Conservation (phyloP, 225 moss, liverwort and hornwort genomes). For the Climacium dendroides region DNA sequence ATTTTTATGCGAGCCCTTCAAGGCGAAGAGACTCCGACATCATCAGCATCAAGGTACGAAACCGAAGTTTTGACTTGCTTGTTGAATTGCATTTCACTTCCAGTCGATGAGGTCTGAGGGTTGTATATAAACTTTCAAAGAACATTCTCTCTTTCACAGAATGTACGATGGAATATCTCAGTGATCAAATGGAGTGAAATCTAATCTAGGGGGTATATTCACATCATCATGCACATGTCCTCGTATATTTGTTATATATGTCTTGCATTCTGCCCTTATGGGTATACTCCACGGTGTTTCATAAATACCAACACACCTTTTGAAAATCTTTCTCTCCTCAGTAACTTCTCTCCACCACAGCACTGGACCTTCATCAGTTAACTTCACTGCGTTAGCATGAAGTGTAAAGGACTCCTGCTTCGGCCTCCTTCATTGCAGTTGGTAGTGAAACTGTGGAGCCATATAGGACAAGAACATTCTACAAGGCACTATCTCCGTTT, state of each 20-base stretch:
- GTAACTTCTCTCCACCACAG: no score
- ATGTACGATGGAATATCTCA: not conserved
- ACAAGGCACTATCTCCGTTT: no score
- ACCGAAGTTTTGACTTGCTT: not conserved
- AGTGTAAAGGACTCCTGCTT: no score
- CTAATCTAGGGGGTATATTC: not conserved
- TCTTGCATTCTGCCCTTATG: not conserved
- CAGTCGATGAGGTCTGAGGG: not conserved
- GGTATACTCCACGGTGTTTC: conserved; percentile 33
- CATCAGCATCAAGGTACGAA: conserved; percentile 2
- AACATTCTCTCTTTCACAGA: not conserved
- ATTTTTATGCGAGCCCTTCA: no score
- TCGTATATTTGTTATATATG: not conserved
- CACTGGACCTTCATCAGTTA: not conserved
- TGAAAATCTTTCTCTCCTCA: not conserved
- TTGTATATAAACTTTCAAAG: no score
- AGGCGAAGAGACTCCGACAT: not conserved
- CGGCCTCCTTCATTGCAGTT: not conserved
- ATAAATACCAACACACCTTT: conserved; percentile 23
- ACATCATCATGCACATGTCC: not conserved
- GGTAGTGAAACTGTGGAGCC: not conserved
- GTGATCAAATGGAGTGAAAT: not conserved
- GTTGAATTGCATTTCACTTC: not conserved
- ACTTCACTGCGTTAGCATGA: no score
- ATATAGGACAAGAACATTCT: no score